Evolutionary conservation across 371 early-diverging fungal genomes (phyloP), one percentile per base, ranked within the genome.

Genomic region (Apophysomyces trapeziformis): DNA sequence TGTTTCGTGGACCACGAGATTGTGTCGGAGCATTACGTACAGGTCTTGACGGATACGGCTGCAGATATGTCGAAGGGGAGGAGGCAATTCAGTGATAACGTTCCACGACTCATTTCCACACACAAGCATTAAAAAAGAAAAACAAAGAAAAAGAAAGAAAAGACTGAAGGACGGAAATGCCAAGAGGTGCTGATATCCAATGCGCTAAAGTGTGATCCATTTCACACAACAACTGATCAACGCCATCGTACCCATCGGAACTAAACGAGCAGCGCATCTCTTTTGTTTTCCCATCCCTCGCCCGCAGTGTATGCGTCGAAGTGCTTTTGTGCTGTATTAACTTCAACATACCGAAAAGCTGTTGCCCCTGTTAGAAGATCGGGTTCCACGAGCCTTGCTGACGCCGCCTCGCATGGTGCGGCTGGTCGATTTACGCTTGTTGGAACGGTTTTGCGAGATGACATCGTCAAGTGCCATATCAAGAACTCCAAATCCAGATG

Each of bases 381-480:
- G 45, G 38, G 50, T 61, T 56, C 70, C 62, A 38, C 43, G 37
- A 41, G 57, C 44, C 63, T 66, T 70, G 71, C 37, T 66, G 38
- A 66, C 64, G 37, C 66, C 67, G 44, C 71, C 61, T 35, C 68
- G 68, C 2, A 57, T 18, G 38, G 57, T 57, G 35, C 67, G 45
- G 57, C 38, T 60, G 38, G 35, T 56, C n/a, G 38, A 38, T 62
- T 60, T 57, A 41, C 64, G 68, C 61, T 46, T 66, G 58, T 63
- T 63, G 35, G 68, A 14, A 47, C 59, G 45, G 64, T 70, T 78
- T 65, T 76, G 75, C 35, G 75, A 67, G 50, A 82, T 82, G 61
- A 82, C 77, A 64, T 82, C 82, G 64, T 82, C 82, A 76, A 82
- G 82, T 58, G 82, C 79, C 82, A 82, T 82, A 68, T 82, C 82